phyloP scores from a whole-genome alignment of 2,329 filamentous ascomycete genomes.

The Aureobasidium sp. region DNA sequence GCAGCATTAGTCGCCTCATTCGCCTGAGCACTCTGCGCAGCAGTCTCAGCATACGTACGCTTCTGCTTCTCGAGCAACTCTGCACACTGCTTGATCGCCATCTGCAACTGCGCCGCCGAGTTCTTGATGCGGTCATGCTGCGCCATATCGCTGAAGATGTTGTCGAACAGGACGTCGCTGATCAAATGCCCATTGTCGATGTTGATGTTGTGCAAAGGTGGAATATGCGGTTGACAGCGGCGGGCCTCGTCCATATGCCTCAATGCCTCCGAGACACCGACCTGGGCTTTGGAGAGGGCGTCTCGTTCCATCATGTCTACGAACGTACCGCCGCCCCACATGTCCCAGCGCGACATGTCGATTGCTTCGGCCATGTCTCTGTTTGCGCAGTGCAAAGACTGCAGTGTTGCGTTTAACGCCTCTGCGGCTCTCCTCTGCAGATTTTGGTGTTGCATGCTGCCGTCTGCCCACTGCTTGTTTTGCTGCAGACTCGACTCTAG shows the following conservation, averaged over 20 bases:
- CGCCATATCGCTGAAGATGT: constrained; percentile 26
- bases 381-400: constrained; percentile 32
- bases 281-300: constrained; percentile 44
- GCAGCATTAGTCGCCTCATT: constrained; percentile 15
- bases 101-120: constrained; percentile 20
- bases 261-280: constrained; percentile 34
- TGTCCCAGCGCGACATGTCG: constrained; percentile 38
- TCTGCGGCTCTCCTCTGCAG: constrained; percentile 39
- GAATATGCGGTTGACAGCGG: constrained; percentile 22
- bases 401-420: constrained; percentile 30
- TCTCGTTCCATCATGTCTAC: constrained; percentile 50
- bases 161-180: constrained; percentile 27
- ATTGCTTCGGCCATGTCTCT: constrained; percentile 39
- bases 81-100: neutral
- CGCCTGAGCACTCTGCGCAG: neutral
- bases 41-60: neutral
- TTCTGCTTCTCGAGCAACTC: constrained; percentile 9
- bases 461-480: constrained; percentile 15
- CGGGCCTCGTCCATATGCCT: constrained; percentile 23
- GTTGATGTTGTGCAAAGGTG: constrained; percentile 19
- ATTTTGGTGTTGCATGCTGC: constrained; percentile 27
- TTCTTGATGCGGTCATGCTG: constrained; percentile 25
- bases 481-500: constrained; percentile 29
- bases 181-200: constrained; percentile 27
- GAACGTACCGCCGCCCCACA: constrained; percentile 45